phyloP scores from a whole-genome alignment of 352 stramenopile genomes.

The Nothophytophthora sp. region DNA sequence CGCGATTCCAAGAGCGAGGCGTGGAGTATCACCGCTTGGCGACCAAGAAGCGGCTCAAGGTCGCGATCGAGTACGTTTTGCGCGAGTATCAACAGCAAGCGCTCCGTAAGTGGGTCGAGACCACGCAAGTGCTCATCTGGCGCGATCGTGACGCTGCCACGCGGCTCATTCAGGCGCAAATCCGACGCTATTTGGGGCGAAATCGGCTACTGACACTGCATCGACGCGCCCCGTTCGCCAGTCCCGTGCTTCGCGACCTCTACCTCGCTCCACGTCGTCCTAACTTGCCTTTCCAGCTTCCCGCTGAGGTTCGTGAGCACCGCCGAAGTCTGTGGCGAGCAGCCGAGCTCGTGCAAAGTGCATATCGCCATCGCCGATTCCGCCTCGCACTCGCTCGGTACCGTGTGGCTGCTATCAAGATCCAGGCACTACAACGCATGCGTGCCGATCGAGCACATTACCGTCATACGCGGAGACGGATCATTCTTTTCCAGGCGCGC shows the following conservation, averaged over 20 bases:
- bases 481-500: slow-evolving; percentile 61
- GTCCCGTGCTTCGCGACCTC: slow-evolving; percentile 50
- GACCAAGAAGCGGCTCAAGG: slow-evolving; percentile 54
- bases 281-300: slow-evolving; percentile 47
- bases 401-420: slow-evolving; percentile 49
- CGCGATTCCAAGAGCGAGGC: slow-evolving; percentile 52
- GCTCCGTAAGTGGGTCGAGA: slow-evolving; percentile 53
- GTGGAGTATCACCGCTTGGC: slow-evolving; percentile 64
- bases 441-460: slow-evolving; percentile 40
- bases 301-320: slow-evolving; percentile 50
- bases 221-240: slow-evolving; percentile 40
- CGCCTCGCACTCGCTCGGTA: slow-evolving; percentile 50
- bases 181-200: slow-evolving; percentile 39
- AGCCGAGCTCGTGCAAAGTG: slow-evolving; percentile 53
- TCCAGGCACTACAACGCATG: slow-evolving; percentile 67
- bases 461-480: slow-evolving; percentile 20
- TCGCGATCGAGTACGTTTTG: slow-evolving; percentile 72
- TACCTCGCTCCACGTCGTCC: slow-evolving; percentile 43
- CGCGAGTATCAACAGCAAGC: slow-evolving; percentile 66
- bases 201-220: slow-evolving; percentile 46
- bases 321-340: slow-evolving; percentile 62
- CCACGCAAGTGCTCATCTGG: slow-evolving; percentile 64
- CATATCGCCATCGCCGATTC: slow-evolving; percentile 59
- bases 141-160: slow-evolving; percentile 46
- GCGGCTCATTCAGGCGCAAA: slow-evolving; percentile 54